Evolutionary conservation across 306 rosid species (phyloP).

Genomic region (Citrullus mucosospermus): DNA sequence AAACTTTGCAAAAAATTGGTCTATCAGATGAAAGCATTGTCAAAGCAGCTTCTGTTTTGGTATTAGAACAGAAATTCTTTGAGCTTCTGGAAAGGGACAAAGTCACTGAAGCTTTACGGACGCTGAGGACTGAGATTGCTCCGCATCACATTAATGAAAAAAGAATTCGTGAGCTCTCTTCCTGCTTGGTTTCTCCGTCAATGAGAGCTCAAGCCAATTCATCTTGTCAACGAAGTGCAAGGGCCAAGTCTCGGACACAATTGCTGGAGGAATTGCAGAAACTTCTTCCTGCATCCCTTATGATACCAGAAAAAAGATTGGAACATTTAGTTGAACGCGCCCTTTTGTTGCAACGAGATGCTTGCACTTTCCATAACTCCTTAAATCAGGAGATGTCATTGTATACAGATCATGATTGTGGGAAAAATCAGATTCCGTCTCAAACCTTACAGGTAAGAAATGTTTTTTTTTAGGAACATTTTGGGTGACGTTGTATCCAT

Average conservation of each 20-base stretch:
- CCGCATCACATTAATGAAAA: conserved; percentile 44
- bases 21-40: conserved; percentile 42
- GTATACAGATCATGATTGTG: conserved; percentile 84
- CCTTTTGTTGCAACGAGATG: conserved; percentile 76
- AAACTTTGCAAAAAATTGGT: conserved; percentile 58
- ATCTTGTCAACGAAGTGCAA: conserved; percentile 21
- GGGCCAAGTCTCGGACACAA: conserved; percentile 52
- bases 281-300: conserved; percentile 74
- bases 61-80: conserved; percentile 78
- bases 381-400: conserved; percentile 79
- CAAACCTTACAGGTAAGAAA: conserved; percentile 61
- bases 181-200: conserved; percentile 55
- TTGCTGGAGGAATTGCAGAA: conserved; percentile 81
- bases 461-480: background rate
- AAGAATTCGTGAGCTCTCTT: conserved; percentile 75
- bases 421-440: conserved; percentile 82
- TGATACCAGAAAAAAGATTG: conserved; percentile 91
- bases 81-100: conserved; percentile 61
- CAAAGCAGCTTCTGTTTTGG: conserved; percentile 60
- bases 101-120: conserved; percentile 70
- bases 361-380: conserved; percentile 86
- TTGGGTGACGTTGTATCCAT: background rate
- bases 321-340: conserved; percentile 93
- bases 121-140: conserved; percentile 74
- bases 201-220: conserved; percentile 14